Evolutionary conservation across 331 rosid species (phyloP).

Genomic region (Malus hybrid): DNA sequence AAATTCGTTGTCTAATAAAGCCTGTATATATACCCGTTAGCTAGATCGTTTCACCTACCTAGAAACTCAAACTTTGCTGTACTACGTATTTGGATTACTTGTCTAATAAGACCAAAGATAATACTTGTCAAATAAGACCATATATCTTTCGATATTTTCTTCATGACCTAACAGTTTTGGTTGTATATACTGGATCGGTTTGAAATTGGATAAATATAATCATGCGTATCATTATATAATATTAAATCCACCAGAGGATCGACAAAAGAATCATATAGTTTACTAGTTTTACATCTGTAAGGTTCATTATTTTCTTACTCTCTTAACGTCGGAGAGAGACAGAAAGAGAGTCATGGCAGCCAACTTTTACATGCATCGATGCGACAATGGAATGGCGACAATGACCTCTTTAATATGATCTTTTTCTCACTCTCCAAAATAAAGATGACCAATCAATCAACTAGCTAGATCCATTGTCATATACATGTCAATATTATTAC

Average conservation of each 20-base stretch:
- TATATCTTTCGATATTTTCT: background rate
- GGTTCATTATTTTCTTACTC: background rate
- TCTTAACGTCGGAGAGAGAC: background rate
- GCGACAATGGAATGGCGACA: constrained; percentile 20
- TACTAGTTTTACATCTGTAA: background rate
- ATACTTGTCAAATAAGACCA: background rate
- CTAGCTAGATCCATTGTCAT: background rate
- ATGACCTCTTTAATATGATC: background rate
- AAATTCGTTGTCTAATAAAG: background rate
- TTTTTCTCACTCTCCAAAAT: background rate
- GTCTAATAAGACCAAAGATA: background rate
- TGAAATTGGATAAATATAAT: background rate
- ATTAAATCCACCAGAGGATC: background rate
- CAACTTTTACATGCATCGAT: constrained; percentile 15
- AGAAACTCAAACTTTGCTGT: background rate
- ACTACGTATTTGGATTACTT: background rate
- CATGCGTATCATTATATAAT: background rate
- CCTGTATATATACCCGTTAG: background rate
- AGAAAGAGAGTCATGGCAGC: constrained; percentile 2
- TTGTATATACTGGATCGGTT: background rate
- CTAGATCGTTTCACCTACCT: background rate
- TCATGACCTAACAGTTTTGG: background rate
- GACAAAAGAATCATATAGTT: background rate
- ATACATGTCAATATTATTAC: background rate
- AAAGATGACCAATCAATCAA: background rate